A percentile compares a stretch with the other conserved stretches of the same genome.
These are phyloP conservation scores for Chloranthus sessilifolius DNA, from an alignment of 164 flowering plant genomes.

Conservation along the genomic window DNA sequence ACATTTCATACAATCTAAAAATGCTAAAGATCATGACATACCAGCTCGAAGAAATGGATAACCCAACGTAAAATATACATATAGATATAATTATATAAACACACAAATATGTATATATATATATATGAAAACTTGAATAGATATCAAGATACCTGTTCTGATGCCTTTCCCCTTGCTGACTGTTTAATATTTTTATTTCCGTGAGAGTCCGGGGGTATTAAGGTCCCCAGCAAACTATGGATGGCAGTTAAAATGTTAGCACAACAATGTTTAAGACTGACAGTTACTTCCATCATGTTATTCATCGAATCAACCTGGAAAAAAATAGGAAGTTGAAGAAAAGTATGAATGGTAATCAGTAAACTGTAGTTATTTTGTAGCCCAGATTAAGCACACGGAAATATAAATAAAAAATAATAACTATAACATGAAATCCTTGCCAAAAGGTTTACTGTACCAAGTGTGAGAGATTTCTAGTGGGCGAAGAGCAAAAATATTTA, in stretches of 20 bases:
- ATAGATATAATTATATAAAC: too few species aligned
- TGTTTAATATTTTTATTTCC: conserved; percentile 16
- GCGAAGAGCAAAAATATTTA: conserved; percentile 46
- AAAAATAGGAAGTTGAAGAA: too few species aligned
- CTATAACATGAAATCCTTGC: neutral
- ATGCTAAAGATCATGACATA: too few species aligned
- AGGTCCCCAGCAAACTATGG: conserved; percentile 29
- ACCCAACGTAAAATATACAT: too few species aligned
- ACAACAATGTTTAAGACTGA: conserved; percentile 39
- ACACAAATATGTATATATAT: too few species aligned
- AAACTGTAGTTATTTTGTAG: neutral
- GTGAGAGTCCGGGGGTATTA: conserved; percentile 20
- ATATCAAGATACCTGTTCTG: conserved; percentile 52
- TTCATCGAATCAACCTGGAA: conserved; percentile 50
- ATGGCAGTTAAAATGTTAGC: conserved; percentile 35
- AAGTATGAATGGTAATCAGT: too few species aligned
- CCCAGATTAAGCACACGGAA: neutral
- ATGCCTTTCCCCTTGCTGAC: conserved; percentile 22
- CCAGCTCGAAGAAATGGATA: too few species aligned
- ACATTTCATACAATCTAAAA: too few species aligned
- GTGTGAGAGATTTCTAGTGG: conserved; percentile 36
- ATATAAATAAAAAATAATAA: neutral
- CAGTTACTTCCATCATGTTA: conserved; percentile 26
- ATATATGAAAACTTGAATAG: too few species aligned
- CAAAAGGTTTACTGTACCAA: conserved; percentile 43